Evolutionary conservation across 2,329 filamentous ascomycete species (phyloP).

Genomic region (Volutella citrinella): DNA sequence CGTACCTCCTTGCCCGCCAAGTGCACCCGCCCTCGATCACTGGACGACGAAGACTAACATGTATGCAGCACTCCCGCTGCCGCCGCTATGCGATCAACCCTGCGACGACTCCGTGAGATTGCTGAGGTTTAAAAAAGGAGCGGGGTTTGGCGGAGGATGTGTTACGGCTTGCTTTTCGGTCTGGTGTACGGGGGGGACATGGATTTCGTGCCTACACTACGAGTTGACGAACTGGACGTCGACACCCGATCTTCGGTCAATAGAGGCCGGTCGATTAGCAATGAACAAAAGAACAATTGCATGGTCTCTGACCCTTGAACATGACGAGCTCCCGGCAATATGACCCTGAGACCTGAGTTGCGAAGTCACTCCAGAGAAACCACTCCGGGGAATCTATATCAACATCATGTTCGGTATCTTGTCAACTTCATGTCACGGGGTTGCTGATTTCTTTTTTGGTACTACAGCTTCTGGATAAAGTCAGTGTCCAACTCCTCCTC

Average conservation of each 20-base stretch:
- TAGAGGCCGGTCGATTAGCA: slow-evolving; percentile 42
- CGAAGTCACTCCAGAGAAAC: no score
- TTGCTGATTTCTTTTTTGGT: no score
- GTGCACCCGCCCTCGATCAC: neutral
- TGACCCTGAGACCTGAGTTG: no score
- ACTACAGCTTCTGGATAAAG: no score
- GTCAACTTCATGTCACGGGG: no score
- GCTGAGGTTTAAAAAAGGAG: slow-evolving; percentile 80
- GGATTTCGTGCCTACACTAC: slow-evolving; percentile 43
- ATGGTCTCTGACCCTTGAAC: slow-evolving; percentile 32
- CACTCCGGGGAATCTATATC: no score
- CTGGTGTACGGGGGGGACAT: slow-evolving; percentile 44
- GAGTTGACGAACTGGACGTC: slow-evolving; percentile 41
- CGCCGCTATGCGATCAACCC: slow-evolving; percentile 91
- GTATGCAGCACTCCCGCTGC: slow-evolving; percentile 79
- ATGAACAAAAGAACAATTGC: slow-evolving; percentile 38
- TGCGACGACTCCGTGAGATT: slow-evolving; percentile 96
- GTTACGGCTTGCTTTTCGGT: slow-evolving; percentile 45
- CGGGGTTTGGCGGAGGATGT: slow-evolving; percentile 27
- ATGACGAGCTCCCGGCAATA: no score
- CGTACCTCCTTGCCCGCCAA: slow-evolving; percentile 54
- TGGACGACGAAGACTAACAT: slow-evolving; percentile 23
- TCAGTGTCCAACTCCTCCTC: no score
- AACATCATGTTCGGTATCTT: no score
- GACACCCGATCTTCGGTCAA: slow-evolving; percentile 38